phyloP scores from a whole-genome alignment of 2,329 filamentous ascomycete genomes.

The Colletotrichum gloeosporioides region DNA sequence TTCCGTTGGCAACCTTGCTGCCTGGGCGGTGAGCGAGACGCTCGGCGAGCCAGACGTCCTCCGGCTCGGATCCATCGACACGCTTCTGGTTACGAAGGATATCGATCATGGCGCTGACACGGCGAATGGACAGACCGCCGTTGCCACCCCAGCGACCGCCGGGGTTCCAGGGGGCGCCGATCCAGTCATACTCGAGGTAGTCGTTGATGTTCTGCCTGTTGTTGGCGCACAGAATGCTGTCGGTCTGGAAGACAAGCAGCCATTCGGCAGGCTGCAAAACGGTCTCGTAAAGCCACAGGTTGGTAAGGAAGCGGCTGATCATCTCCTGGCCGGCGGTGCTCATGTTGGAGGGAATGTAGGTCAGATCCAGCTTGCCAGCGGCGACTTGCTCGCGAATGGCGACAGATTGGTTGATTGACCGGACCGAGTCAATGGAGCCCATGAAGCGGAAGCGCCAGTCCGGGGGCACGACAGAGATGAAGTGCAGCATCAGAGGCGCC shows the following conservation, averaged over 20 bases:
- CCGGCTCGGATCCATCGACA: constrained; percentile 48
- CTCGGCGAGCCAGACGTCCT: constrained; percentile 62
- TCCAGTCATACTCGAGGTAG: constrained; percentile 59
- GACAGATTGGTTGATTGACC: constrained; percentile 46
- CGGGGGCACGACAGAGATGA: constrained; percentile 59
- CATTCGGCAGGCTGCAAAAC: constrained; percentile 56
- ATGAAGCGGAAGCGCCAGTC: constrained; percentile 64
- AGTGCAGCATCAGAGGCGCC: constrained; percentile 59
- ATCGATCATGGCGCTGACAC: constrained; percentile 59
- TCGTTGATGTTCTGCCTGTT: constrained; percentile 50
- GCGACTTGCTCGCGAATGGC: constrained; percentile 50
- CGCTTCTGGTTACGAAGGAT: constrained; percentile 54
- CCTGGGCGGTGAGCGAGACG: constrained; percentile 55
- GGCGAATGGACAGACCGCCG: constrained; percentile 56
- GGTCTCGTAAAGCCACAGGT: constrained; percentile 55
- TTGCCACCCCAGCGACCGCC: constrained; percentile 52
- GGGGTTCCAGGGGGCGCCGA: constrained; percentile 55
- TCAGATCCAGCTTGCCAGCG: constrained; percentile 54
- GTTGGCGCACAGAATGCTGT: constrained; percentile 62
- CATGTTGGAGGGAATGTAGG: constrained; percentile 57
- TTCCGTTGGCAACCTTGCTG: constrained; percentile 56
- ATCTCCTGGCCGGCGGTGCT: constrained; percentile 55
- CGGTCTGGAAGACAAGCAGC: constrained; percentile 60
- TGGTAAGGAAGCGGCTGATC: constrained; percentile 59
- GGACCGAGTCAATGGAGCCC: constrained; percentile 52